Base-by-base conservation (phyloP, 2,329 filamentous ascomycete species). In the Fusarium concolor region DNA sequence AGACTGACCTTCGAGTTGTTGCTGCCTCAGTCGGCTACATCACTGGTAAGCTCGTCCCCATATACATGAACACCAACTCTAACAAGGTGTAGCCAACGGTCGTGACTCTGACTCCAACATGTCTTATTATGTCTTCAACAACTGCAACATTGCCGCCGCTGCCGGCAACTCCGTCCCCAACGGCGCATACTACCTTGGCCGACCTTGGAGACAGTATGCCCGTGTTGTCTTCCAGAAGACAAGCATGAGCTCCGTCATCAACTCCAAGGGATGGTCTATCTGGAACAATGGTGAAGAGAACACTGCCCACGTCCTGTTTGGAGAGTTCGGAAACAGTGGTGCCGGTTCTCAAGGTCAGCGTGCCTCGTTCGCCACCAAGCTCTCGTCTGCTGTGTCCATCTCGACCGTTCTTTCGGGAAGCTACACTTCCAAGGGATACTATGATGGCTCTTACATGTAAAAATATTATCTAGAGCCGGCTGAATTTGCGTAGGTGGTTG, bases 261-360 rank as follows among this genome's bases (percentile, higher is more conserved):
- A 90, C 70, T 61, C 80, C 3, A 83, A 83, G 0, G 89, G 89
- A 1, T 91, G 89, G 88, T 75, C 70, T 3, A 72, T 79, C 28
- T 91, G 89, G 89, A 82, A 82, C 58, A 77, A 68, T 3, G 79
- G 78, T 4, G 79, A 83, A 42, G 73, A 80, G n/a, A 80, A 82
- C 35, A 88, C 85, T 2, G 80, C 79, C 33, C 77, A 86, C 42
- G 84, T 90, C 2, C 76, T 79, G 26, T 90, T 86, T 65, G 85
- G 78, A 11, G 89, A 91, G 79, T 90, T 85, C 71, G 77, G 70
- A 20, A 91, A 91, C 76, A 82, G 82, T 2, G 89, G 89, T 2
- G 74, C 78, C 31, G 89, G 89, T 3, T 80, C 87, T 4, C 87
- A 85, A 11, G 79, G 76, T 37, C 83, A 80, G 56, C 67, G 70